These are phyloP conservation scores for Eremochloa ophiuroides DNA, from an alignment of 176 grass and related monocot species.

Conservation along the genomic window DNA sequence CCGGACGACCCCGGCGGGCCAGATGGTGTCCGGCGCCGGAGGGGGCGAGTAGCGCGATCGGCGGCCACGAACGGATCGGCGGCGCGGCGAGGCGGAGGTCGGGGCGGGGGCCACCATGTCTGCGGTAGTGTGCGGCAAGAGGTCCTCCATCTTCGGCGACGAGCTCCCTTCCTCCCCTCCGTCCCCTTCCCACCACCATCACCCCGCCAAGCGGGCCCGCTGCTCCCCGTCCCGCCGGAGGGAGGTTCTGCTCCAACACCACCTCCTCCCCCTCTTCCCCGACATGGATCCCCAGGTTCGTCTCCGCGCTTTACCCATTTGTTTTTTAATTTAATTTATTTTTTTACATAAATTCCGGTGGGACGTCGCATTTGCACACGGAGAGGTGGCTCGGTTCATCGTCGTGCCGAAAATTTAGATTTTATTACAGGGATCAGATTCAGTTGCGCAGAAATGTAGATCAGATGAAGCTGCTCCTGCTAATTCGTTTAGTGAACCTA, in stretches of 20 bases:
- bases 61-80: slow-evolving; percentile 35
- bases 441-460: background rate
- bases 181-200: slow-evolving; percentile 17
- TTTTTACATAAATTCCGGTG: background rate
- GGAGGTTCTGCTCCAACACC: slow-evolving; percentile 41
- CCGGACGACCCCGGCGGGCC: slow-evolving; percentile 26
- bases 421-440: background rate
- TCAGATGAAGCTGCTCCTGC: background rate
- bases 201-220: slow-evolving; percentile 66
- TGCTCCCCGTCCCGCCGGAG: slow-evolving; percentile 48
- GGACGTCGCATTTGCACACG: background rate
- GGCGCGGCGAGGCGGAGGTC: slow-evolving; percentile 3
- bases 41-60: slow-evolving; percentile 20
- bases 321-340: background rate
- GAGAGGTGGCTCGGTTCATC: background rate
- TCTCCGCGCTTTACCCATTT: background rate
- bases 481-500: background rate
- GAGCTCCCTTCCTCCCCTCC: slow-evolving; percentile 55
- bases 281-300: slow-evolving; percentile 79
- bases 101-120: slow-evolving; percentile 69
- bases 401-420: background rate
- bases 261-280: slow-evolving; percentile 35
- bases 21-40: slow-evolving; percentile 47
- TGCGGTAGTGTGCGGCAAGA: slow-evolving; percentile 97
- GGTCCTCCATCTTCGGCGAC: slow-evolving; percentile 87